These are phyloP conservation scores for Neurospora tetraspora DNA, from an alignment of 495 filamentous ascomycete species.

Conservation along the genomic window DNA sequence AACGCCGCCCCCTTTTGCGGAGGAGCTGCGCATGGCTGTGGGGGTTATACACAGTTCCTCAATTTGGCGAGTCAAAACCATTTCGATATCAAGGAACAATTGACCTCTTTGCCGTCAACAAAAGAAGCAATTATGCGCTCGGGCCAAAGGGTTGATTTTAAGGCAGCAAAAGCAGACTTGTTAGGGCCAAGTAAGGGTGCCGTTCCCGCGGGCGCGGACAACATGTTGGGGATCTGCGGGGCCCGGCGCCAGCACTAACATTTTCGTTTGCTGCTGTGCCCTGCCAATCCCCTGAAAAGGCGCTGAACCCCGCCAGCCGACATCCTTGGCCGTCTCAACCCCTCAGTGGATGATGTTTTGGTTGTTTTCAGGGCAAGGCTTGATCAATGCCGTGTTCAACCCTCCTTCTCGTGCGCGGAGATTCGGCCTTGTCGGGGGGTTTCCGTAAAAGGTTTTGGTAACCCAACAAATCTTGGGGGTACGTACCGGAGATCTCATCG, in stretches of 20 bases:
- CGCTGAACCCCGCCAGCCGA: neutral
- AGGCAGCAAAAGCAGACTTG: neutral
- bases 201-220: constrained; percentile 18
- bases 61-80: neutral
- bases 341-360: neutral
- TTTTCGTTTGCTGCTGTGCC: constrained; percentile 4
- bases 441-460: neutral
- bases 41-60: neutral
- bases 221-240: constrained; percentile 35
- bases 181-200: neutral
- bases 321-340: constrained; percentile 13
- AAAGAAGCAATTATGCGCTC: neutral
- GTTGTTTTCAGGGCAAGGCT: neutral
- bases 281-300: neutral
- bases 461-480: neutral
- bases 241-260: constrained; percentile 18
- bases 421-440: neutral
- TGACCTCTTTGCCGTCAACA: neutral
- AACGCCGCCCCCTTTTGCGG: neutral
- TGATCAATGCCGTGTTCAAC: neutral
- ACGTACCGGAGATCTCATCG: neutral
- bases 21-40: neutral
- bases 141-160: neutral
- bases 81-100: neutral
- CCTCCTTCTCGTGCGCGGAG: neutral